These are phyloP conservation scores for Pseudocercospora ulei DNA, from an alignment of 2,329 filamentous ascomycete genomes.

Conservation along the genomic window DNA sequence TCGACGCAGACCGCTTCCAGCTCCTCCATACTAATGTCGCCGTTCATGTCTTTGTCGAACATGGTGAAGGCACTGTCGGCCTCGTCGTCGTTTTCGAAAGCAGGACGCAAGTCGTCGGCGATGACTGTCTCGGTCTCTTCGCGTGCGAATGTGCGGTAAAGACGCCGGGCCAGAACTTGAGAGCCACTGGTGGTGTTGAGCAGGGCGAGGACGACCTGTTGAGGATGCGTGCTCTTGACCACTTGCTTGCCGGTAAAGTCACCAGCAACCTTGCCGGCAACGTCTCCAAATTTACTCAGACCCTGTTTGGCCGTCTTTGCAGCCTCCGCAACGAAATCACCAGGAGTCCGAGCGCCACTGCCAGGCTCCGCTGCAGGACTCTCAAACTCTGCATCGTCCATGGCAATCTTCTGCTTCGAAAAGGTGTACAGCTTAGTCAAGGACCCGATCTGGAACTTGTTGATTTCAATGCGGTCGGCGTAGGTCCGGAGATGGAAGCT, in stretches of 20 bases:
- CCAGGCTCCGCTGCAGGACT: slow-evolving; percentile 40
- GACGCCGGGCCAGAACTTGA: slow-evolving; percentile 73
- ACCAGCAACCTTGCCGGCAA: slow-evolving; percentile 75
- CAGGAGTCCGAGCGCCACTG: slow-evolving; percentile 63
- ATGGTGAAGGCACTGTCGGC: slow-evolving; percentile 80
- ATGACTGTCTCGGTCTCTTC: slow-evolving; percentile 66
- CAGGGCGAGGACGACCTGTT: slow-evolving; percentile 73
- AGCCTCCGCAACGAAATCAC: slow-evolving; percentile 57
- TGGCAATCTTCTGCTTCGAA: slow-evolving; percentile 54
- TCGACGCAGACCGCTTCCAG: slow-evolving; percentile 88
- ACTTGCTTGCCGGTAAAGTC: slow-evolving; percentile 74
- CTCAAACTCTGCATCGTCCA: slow-evolving; percentile 68
- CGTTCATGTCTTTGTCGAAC: slow-evolving; percentile 95
- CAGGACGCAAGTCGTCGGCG: slow-evolving; percentile 65
- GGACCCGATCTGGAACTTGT: slow-evolving; percentile 75
- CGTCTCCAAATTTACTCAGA: slow-evolving; percentile 70
- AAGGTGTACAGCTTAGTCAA: slow-evolving; percentile 56
- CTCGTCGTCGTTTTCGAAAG: slow-evolving; percentile 74
- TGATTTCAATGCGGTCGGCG: slow-evolving; percentile 77
- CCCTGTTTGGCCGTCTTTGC: slow-evolving; percentile 66
- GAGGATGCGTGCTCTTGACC: slow-evolving; percentile 62
- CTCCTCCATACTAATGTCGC: slow-evolving; percentile 91
- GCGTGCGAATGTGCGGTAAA: slow-evolving; percentile 78
- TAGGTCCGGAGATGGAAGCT: slow-evolving; percentile 89
- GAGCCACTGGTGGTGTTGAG: slow-evolving; percentile 62